Conservation (phyloP, 2,329 filamentous ascomycete genomes). For the Sporothrix dimorphospora region DNA sequence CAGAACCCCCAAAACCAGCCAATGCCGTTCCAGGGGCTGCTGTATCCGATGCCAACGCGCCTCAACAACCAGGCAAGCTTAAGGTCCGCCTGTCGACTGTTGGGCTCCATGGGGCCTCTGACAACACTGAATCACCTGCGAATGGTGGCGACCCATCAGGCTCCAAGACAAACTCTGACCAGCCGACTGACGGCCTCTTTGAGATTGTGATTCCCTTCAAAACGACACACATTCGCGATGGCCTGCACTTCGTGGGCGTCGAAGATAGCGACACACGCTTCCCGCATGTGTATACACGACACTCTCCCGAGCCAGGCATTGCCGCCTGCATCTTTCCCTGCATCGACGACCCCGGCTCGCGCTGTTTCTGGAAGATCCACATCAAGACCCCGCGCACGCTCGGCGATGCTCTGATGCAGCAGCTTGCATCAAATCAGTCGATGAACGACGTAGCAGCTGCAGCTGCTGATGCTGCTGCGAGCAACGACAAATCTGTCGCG, state of each 20-base stretch:
- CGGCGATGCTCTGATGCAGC: conserved; percentile 69
- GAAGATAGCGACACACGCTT: conserved; percentile 79
- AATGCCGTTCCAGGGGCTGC: neutral
- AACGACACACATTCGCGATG: conserved; percentile 76
- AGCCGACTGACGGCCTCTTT: conserved; percentile 36
- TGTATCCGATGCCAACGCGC: neutral
- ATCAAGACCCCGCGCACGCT: conserved; percentile 85
- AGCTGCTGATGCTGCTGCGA: conserved; percentile 2
- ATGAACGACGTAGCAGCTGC: conserved; percentile 30
- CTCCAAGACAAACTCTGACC: neutral
- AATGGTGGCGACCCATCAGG: conserved; percentile 20
- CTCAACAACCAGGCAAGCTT: conserved; percentile 27
- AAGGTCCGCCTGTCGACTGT: conserved; percentile 30
- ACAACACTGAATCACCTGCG: neutral
- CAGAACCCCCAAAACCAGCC: conserved; percentile 35
- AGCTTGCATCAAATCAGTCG: conserved; percentile 47
- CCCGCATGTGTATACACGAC: conserved; percentile 88
- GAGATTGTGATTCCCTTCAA: conserved; percentile 72
- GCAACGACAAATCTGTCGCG: conserved; percentile 33
- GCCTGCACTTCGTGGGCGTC: conserved; percentile 87
- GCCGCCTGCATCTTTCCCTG: conserved; percentile 91
- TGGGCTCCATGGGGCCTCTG: neutral
- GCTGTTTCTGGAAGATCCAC: conserved; percentile 78
- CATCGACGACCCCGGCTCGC: conserved; percentile 81
- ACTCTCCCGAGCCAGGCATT: conserved; percentile 75